Conservation (phyloP, 1,284 basidiomycete genomes). For the Heliocybe sulcata region DNA sequence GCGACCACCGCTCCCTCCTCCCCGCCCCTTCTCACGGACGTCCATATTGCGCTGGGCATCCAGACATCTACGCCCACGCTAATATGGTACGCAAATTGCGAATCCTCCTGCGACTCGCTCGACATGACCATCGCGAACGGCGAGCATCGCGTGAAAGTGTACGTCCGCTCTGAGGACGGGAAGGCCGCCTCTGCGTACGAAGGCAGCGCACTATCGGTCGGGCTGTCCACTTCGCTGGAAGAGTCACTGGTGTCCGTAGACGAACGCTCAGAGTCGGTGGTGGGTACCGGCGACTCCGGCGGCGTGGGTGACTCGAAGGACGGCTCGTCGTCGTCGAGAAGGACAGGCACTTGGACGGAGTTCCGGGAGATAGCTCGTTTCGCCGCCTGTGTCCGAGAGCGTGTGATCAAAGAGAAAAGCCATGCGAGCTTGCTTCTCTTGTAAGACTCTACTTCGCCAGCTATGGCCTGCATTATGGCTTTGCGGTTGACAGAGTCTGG, state of each 20-base stretch:
- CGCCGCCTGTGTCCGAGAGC: background rate
- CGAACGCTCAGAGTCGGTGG: background rate
- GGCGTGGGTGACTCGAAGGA: background rate
- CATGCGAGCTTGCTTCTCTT: background rate
- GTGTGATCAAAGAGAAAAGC: background rate
- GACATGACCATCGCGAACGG: conserved; percentile 18
- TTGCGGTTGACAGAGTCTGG: background rate
- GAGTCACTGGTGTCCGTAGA: background rate
- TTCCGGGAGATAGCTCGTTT: no score
- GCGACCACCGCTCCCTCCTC: conserved; percentile 17
- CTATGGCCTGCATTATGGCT: background rate
- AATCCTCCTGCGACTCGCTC: conserved; percentile 4
- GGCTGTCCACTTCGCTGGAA: background rate
- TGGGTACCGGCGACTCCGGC: background rate
- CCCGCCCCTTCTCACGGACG: conserved; percentile 15
- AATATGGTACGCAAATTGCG: conserved; percentile 14
- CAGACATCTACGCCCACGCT: conserved; percentile 19
- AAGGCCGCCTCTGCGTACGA: conserved; percentile 15
- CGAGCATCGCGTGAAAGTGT: conserved; percentile 16
- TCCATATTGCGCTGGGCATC: conserved; percentile 17
- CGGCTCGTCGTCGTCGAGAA: background rate
- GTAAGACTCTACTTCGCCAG: background rate
- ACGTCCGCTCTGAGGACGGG: conserved; percentile 11
- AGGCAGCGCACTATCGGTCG: conserved; percentile 7
- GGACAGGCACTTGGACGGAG: no score